Evolutionary conservation across 2,329 filamentous ascomycete species (phyloP).

Genomic region (Aureobasidium sp.): DNA sequence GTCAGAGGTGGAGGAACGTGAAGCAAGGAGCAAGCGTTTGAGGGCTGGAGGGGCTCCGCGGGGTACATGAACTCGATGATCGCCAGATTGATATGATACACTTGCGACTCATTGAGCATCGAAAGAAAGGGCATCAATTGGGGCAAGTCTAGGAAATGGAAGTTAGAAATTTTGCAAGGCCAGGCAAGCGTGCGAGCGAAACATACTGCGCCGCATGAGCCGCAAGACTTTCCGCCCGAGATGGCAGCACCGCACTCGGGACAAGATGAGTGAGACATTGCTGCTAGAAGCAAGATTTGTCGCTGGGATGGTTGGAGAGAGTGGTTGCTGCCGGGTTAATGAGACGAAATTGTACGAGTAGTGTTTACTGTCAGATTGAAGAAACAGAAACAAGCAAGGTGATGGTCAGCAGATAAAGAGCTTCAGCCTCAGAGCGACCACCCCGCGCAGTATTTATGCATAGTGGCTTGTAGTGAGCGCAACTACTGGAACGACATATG

Average conservation of each 20-base stretch:
- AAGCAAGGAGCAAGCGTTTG: neutral
- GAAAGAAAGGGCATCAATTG: conserved; percentile 17
- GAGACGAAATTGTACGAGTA: neutral
- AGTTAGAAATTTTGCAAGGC: neutral
- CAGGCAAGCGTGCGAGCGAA: neutral
- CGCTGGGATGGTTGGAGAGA: neutral
- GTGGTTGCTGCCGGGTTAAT: neutral
- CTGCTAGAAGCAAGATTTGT: neutral
- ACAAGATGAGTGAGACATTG: conserved; percentile 20
- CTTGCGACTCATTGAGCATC: neutral
- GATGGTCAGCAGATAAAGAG: conserved; percentile 9
- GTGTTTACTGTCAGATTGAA: neutral
- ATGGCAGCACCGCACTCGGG: conserved; percentile 29
- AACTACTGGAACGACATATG: neutral
- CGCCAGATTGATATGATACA: neutral
- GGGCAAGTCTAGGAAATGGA: conserved; percentile 23
- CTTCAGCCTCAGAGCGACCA: conserved; percentile 1
- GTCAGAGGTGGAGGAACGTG: neutral
- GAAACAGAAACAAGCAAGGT: neutral
- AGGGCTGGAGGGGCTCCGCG: neutral
- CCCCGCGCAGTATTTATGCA: neutral
- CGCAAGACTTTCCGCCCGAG: conserved; percentile 27
- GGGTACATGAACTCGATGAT: neutral
- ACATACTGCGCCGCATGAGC: conserved; percentile 28
- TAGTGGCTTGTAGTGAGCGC: neutral